A percentile compares a stretch with the other conserved stretches of the same genome.
Conservation (phyloP, 2,329 filamentous ascomycete species). For the Scytalidium sp. region DNA sequence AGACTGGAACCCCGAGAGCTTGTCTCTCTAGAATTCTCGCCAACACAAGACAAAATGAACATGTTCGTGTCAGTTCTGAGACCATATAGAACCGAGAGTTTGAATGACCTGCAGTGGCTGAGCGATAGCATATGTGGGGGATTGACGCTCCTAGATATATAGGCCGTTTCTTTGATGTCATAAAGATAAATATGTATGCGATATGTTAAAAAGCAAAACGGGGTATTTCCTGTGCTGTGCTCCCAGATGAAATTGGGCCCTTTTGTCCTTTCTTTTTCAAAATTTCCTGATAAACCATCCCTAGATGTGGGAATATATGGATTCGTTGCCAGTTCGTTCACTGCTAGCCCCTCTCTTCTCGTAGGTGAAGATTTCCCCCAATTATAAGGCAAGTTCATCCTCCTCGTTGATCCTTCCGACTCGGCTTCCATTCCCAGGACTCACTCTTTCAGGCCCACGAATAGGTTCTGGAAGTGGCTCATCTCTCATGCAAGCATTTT, state of each 20-base stretch:
- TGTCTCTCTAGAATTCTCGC: too few species aligned
- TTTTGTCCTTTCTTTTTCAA: slow-evolving; percentile 5
- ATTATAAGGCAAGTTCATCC: slow-evolving; percentile 22
- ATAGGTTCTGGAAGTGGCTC: slow-evolving; percentile 56
- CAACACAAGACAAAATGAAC: neutral
- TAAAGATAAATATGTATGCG: slow-evolving; percentile 15
- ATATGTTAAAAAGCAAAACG: slow-evolving; percentile 21
- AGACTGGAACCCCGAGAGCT: too few species aligned
- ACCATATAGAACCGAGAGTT: neutral
- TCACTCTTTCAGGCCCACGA: slow-evolving; percentile 23
- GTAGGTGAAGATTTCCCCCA: too few species aligned
- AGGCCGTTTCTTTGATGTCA: neutral
- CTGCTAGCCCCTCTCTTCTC: too few species aligned
- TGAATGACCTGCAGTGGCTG: neutral
- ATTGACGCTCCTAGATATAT: neutral
- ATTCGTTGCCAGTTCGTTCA: too few species aligned
- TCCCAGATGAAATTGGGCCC: slow-evolving; percentile 14
- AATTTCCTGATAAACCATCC: too few species aligned
- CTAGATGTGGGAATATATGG: too few species aligned
- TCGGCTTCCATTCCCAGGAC: slow-evolving; percentile 16
- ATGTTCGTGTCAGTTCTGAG: neutral
- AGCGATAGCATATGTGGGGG: neutral
- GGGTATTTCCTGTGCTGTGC: slow-evolving; percentile 21
- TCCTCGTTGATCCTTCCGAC: slow-evolving; percentile 27
- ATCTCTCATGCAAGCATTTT: slow-evolving; percentile 93